Conservation (phyloP, 139 green algal genomes). For the Yamagishiella unicocca region DNA sequence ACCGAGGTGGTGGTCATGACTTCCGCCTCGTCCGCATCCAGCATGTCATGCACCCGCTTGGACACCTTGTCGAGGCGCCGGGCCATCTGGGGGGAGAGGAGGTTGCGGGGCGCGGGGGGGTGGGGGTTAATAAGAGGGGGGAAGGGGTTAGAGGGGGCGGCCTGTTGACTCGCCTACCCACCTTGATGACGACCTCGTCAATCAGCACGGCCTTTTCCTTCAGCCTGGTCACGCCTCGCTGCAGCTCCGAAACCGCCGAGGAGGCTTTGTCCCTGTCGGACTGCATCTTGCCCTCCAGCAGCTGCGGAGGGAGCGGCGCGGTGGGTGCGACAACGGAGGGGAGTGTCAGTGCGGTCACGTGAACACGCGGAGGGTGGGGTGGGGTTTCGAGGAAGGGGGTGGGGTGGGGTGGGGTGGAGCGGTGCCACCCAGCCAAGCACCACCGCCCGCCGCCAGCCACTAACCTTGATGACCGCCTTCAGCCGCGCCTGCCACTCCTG, state of each 20-base stretch:
- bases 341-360: not conserved
- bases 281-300: not conserved
- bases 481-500: constrained; percentile 33
- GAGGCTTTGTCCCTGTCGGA: not conserved
- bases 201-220: not conserved
- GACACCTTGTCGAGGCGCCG: constrained; percentile 26
- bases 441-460: not conserved
- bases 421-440: not conserved
- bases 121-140: not conserved
- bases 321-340: not conserved
- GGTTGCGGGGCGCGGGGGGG: not conserved
- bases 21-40: constrained; percentile 30
- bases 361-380: not conserved
- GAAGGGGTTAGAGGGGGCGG: not conserved
- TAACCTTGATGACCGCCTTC: constrained; percentile 16
- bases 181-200: constrained; percentile 41
- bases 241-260: not conserved
- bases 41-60: constrained; percentile 15
- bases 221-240: not conserved
- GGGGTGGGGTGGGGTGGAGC: not conserved
- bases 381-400: not conserved
- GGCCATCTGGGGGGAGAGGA: not conserved
- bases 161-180: not conserved
- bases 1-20: constrained; percentile 1
- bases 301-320: not conserved